Evolutionary conservation across 768 basidiomycete species (phyloP).

Genomic region (Grammothele lineata): DNA sequence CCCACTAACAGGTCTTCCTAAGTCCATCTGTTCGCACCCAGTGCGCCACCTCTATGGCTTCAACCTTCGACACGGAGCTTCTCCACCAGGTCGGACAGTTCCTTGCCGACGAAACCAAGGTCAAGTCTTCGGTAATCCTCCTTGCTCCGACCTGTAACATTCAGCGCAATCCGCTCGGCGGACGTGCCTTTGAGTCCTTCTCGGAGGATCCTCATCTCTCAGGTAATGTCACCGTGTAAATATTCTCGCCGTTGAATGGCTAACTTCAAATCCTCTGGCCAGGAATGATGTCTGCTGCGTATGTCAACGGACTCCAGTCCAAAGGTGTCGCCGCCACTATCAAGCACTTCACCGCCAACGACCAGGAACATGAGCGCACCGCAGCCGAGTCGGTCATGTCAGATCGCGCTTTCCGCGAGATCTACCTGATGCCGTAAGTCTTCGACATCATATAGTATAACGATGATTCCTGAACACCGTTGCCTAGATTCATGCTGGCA

Average conservation of each 20-base stretch:
- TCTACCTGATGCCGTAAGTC: conserved; percentile 66
- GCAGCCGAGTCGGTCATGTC: conserved; percentile 62
- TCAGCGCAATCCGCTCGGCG: conserved; percentile 58
- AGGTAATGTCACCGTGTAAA: conserved; percentile 30
- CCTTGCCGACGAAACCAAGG: conserved; percentile 61
- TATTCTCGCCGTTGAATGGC: background rate
- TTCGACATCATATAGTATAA: too few species aligned
- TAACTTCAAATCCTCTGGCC: background rate
- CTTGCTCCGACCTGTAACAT: conserved; percentile 77
- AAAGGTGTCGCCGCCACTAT: conserved; percentile 66
- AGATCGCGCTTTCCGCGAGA: conserved; percentile 61
- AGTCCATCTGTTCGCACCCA: conserved; percentile 19
- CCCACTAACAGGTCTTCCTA: too few species aligned
- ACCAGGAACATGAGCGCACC: conserved; percentile 69
- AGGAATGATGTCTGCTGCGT: conserved; percentile 61
- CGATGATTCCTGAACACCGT: background rate
- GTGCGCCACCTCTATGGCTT: conserved; percentile 68
- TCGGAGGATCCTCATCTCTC: conserved; percentile 69
- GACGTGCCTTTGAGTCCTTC: conserved; percentile 66
- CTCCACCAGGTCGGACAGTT: conserved; percentile 51
- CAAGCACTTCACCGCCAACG: conserved; percentile 73
- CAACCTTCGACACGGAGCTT: conserved; percentile 64
- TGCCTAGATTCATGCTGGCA: conserved; percentile 62
- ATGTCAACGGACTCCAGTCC: conserved; percentile 64
- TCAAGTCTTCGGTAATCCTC: conserved; percentile 58